Evolutionary conservation across 306 rosid species (phyloP).

Genomic region (Vigna unguiculata): DNA sequence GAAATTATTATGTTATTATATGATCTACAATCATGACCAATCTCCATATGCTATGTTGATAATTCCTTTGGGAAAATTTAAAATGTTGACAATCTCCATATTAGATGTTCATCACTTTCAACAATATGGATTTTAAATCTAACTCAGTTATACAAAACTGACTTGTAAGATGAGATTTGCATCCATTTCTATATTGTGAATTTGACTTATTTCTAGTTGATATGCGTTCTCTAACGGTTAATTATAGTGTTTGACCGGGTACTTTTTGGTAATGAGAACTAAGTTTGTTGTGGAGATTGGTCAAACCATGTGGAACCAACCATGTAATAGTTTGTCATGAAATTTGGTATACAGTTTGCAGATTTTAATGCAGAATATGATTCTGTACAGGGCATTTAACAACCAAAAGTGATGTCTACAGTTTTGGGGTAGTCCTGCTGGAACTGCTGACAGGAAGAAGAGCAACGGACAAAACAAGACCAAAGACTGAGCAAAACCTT

Average conservation of each 20-base stretch:
- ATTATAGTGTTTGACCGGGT: no score
- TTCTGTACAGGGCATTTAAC: conserved; percentile 81
- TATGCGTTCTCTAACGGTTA: accelerated
- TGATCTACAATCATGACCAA: background rate
- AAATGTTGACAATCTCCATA: background rate
- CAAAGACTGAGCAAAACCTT: conserved; percentile 81
- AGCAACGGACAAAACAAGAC: conserved; percentile 77
- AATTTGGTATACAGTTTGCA: background rate
- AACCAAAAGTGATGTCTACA: conserved; percentile 84
- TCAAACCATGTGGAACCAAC: background rate
- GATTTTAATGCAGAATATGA: background rate
- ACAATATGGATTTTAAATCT: no score
- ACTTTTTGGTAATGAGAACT: no score
- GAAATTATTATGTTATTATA: background rate
- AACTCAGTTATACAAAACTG: no score
- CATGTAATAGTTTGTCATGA: background rate
- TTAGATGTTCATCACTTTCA: no score
- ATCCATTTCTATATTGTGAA: no score
- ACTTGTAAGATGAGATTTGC: no score
- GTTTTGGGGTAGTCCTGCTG: conserved; percentile 88
- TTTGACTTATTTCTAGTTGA: no score
- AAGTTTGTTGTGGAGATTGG: background rate
- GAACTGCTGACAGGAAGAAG: conserved; percentile 89
- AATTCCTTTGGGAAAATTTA: background rate
- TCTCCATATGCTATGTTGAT: background rate